These are phyloP conservation scores for Ophiostoma fasciatum DNA, from an alignment of 2,329 filamentous ascomycete species.

Conservation along the genomic window DNA sequence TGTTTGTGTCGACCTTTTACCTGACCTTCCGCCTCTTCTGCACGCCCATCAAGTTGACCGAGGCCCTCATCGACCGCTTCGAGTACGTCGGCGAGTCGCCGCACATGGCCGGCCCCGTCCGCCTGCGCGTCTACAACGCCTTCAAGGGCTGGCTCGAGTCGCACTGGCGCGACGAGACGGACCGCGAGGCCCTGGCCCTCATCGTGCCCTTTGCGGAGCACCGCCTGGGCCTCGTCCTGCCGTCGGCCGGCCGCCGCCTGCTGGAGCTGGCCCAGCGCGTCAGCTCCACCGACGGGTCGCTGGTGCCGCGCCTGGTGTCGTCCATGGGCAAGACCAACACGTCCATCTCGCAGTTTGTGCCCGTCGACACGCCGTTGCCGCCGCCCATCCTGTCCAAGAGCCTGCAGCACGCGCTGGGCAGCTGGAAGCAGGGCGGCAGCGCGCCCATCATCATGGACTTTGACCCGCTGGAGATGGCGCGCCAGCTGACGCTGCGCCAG, in stretches of 20 bases:
- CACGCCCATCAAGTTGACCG: constrained; percentile 61
- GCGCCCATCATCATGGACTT: constrained; percentile 73
- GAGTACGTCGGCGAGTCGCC: constrained; percentile 75
- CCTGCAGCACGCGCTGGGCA: constrained; percentile 55
- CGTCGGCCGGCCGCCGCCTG: constrained; percentile 67
- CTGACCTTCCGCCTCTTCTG: constrained; percentile 92
- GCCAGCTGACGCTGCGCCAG: constrained; percentile 85
- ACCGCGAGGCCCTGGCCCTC: constrained; percentile 57
- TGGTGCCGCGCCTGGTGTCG: constrained; percentile 71
- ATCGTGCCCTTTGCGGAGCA: constrained; percentile 70
- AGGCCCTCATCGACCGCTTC: constrained; percentile 77
- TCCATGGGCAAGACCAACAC: constrained; percentile 81
- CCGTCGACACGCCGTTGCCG: constrained; percentile 58
- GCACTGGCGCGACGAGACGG: constrained; percentile 77
- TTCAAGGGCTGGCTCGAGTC: constrained; percentile 97
- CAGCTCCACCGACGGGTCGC: constrained; percentile 49
- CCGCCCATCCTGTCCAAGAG: constrained; percentile 57
- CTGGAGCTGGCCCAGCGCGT: constrained; percentile 69
- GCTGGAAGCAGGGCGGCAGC: constrained; percentile 55
- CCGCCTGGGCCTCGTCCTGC: constrained; percentile 52
- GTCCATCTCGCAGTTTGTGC: constrained; percentile 53
- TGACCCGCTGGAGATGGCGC: constrained; percentile 76
- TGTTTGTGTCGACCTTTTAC: constrained; percentile 90
- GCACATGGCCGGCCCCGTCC: constrained; percentile 62
- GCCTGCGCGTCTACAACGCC: constrained; percentile 84